Conservation (phyloP, 2,329 filamentous ascomycete genomes). For the Fusarium piperis region DNA sequence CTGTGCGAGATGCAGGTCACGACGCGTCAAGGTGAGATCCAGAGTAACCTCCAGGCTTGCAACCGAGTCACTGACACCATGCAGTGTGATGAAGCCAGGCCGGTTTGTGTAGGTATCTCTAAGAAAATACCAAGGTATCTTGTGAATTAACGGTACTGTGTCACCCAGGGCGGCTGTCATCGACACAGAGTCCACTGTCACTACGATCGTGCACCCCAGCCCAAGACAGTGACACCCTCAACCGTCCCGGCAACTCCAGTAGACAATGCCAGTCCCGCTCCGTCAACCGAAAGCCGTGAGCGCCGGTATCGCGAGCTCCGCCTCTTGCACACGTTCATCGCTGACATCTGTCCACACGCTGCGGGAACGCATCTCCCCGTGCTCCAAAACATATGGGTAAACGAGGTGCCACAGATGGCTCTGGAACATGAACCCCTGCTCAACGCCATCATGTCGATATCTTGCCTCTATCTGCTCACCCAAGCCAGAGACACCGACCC, state of each 20-base stretch:
- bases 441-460: slow-evolving; percentile 34
- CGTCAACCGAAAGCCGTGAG: slow-evolving; percentile 19
- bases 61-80: not conserved
- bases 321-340: slow-evolving; percentile 34
- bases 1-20: slow-evolving; percentile 39
- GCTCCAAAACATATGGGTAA: slow-evolving; percentile 30
- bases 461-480: slow-evolving; percentile 28
- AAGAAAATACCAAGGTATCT: not conserved
- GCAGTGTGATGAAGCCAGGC: slow-evolving; percentile 36
- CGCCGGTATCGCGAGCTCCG: slow-evolving; percentile 37
- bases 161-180: slow-evolving; percentile 29
- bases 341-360: slow-evolving; percentile 26
- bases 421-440: slow-evolving; percentile 36
- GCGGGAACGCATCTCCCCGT: slow-evolving; percentile 26
- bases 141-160: not conserved
- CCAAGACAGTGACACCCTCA: not conserved
- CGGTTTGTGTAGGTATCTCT: slow-evolving; percentile 31
- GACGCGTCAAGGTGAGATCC: slow-evolving; percentile 40
- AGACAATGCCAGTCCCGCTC: not conserved
- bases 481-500: not conserved
- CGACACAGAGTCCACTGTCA: slow-evolving; percentile 30
- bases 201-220: slow-evolving; percentile 25
- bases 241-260: not conserved
- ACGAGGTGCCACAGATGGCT: slow-evolving; percentile 32
- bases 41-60: too few relatives aligned